These are phyloP conservation scores for Brassica rapa DNA, from an alignment of 345 rosid species.

Conservation along the genomic window DNA sequence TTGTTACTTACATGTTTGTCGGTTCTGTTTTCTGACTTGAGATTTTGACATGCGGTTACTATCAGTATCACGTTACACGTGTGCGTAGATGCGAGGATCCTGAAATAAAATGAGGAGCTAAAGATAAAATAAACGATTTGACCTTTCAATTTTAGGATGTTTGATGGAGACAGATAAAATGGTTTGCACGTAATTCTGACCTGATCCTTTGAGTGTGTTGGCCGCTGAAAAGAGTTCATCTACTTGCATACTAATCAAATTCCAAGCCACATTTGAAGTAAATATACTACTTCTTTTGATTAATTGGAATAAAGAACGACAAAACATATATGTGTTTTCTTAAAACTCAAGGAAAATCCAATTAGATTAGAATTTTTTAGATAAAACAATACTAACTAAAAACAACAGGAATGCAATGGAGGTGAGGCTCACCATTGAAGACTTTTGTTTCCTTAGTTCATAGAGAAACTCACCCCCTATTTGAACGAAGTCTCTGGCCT, in stretches of 20 bases:
- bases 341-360: neutral
- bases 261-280: neutral
- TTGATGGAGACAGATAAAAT: constrained; percentile 27
- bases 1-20: neutral
- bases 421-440: too few relatives aligned
- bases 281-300: neutral
- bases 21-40: neutral
- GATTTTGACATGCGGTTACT: neutral
- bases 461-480: neutral
- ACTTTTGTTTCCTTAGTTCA: too few relatives aligned
- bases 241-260: neutral
- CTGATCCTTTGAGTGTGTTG: neutral
- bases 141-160: constrained; percentile 12
- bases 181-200: constrained; percentile 38
- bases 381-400: neutral
- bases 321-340: neutral
- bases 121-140: neutral
- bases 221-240: constrained; percentile 1
- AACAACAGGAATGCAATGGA: neutral
- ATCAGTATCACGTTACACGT: neutral
- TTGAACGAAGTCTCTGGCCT: neutral
- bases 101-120: neutral
- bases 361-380: neutral
- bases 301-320: neutral
- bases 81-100: neutral